phyloP scores from a whole-genome alignment of 78 protist species.

The Polysphondylium violaceum region DNA sequence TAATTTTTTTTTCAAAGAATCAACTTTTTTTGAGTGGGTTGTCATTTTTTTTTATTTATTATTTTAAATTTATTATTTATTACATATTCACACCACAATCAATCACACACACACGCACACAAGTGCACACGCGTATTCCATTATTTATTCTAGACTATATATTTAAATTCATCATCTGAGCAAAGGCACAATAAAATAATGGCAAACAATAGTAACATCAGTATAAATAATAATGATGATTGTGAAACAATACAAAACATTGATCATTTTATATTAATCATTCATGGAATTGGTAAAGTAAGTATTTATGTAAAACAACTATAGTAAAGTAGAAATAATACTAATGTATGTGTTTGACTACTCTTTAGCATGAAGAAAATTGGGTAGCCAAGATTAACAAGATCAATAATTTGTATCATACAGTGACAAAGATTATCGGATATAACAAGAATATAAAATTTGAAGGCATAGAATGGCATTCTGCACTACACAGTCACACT shows the following conservation, averaged over 20 bases:
- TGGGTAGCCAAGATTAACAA: slow-evolving; percentile 28
- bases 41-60: too few species aligned
- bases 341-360: not conserved
- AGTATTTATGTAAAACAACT: too few species aligned
- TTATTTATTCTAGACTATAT: too few species aligned
- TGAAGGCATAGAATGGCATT: slow-evolving; percentile 60
- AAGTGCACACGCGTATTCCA: too few species aligned
- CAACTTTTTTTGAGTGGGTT: too few species aligned
- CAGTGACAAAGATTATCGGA: slow-evolving; percentile 2
- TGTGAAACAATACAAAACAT: not conserved
- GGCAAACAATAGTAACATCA: slow-evolving; percentile 7
- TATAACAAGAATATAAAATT: slow-evolving; percentile 15
- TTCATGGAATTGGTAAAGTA: slow-evolving; percentile 75
- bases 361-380: slow-evolving; percentile 26
- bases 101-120: too few species aligned
- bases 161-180: too few species aligned
- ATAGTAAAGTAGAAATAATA: too few species aligned
- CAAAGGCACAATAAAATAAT: too few species aligned
- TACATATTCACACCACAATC: too few species aligned
- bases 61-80: too few species aligned
- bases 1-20: too few species aligned
- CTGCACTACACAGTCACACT: slow-evolving; percentile 21
- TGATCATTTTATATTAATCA: slow-evolving; percentile 33
- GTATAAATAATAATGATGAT: slow-evolving; percentile 2
- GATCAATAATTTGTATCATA: slow-evolving; percentile 24